These are phyloP conservation scores for Exophiala calicioides DNA, from an alignment of 2,329 filamentous ascomycete species.

Conservation along the genomic window DNA sequence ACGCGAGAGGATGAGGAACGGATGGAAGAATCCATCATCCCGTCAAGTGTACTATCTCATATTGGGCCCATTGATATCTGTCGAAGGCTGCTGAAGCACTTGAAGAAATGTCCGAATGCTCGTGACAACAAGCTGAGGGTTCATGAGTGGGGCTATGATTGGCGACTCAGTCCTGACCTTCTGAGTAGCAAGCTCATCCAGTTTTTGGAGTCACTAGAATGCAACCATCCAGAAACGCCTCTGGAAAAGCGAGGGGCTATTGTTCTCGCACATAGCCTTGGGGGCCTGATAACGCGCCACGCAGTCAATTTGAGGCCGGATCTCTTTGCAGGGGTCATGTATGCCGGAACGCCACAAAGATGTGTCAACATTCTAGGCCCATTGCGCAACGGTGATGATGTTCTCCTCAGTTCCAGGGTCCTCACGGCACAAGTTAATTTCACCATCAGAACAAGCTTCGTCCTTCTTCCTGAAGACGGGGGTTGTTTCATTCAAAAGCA, in stretches of 20 bases:
- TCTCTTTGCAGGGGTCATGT: conserved; percentile 82
- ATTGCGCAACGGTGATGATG: conserved; percentile 86
- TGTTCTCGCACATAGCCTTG: conserved; percentile 82
- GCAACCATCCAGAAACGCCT: conserved; percentile 63
- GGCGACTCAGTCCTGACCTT: conserved; percentile 80
- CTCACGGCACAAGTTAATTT: conserved; percentile 93
- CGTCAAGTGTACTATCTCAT: conserved; percentile 85
- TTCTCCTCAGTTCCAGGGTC: conserved; percentile 83
- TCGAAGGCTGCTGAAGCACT: conserved; percentile 73
- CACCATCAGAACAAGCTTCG: conserved; percentile 81
- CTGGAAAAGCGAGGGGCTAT: conserved; percentile 66
- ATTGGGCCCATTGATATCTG: conserved; percentile 92
- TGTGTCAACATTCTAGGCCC: conserved; percentile 92
- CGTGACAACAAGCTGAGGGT: conserved; percentile 71
- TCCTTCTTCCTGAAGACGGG: conserved; percentile 81
- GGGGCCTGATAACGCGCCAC: conserved; percentile 83
- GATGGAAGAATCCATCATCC: conserved; percentile 80
- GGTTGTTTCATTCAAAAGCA: conserved; percentile 82
- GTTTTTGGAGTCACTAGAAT: conserved; percentile 73
- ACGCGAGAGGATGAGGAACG: conserved; percentile 77
- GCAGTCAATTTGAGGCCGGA: conserved; percentile 83
- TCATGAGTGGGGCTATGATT: conserved; percentile 93
- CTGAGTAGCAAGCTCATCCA: conserved; percentile 70
- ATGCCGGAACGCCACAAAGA: conserved; percentile 78
- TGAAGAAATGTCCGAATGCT: conserved; percentile 73